These are phyloP conservation scores for Darksidea phi DNA, from an alignment of 495 filamentous ascomycete species.

Conservation along the genomic window DNA sequence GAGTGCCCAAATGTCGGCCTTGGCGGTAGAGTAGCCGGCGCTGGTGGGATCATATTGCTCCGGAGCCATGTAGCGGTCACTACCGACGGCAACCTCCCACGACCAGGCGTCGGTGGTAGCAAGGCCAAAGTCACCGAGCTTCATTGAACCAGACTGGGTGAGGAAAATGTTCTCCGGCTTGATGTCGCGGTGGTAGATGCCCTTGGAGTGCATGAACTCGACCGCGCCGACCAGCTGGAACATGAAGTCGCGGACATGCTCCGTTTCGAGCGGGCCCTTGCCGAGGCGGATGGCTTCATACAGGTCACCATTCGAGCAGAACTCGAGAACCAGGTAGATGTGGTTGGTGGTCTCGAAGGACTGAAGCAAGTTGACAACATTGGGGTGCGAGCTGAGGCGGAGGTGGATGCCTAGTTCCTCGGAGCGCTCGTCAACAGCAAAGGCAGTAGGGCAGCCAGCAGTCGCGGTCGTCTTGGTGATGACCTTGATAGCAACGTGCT, in stretches of 20 bases:
- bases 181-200: constrained; percentile 96
- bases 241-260: constrained; percentile 97
- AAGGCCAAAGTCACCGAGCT: constrained; percentile 94
- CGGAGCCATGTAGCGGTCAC: constrained; percentile 98
- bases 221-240: constrained; percentile 87
- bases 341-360: constrained; percentile 90
- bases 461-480: constrained; percentile 70
- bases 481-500: constrained; percentile 91
- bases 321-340: constrained; percentile 90
- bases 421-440: constrained; percentile 74
- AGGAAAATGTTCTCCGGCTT: constrained; percentile 99
- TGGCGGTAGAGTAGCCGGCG: constrained; percentile 83
- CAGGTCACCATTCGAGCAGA: constrained; percentile 91
- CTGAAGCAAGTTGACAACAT: constrained; percentile 90
- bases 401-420: constrained; percentile 84
- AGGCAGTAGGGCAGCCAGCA: constrained; percentile 51
- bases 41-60: constrained; percentile 90
- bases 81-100: constrained; percentile 86
- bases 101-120: constrained; percentile 85
- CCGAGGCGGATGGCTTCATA: constrained; percentile 93
- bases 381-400: constrained; percentile 74
- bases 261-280: constrained; percentile 85
- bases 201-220: constrained; percentile 83
- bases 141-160: constrained; percentile 79
- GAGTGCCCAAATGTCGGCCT: constrained; percentile 95